Base-by-base conservation (phyloP, 192 early-diverging fungal species). In the Phlyctochytrium planicorne region DNA sequence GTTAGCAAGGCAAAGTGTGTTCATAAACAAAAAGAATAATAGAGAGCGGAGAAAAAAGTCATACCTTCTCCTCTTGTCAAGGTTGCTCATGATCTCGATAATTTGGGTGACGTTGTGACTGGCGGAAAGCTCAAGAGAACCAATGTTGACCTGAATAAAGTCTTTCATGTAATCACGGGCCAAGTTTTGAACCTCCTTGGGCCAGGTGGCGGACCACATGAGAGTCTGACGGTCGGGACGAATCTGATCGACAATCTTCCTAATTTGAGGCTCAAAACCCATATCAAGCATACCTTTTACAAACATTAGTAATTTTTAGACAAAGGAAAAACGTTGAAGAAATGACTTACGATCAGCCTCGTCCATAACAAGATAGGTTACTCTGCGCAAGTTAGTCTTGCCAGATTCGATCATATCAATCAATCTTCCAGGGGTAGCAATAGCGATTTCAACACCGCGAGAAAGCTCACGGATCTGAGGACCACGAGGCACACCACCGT, bases 181-280 rank as follows among this genome's bases (percentile, higher is more conserved):
- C 12, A 99, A 86, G 63, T 82, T 79, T 72, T 97, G 91, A 6
- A 99, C 95, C 55, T 93, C 90, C 80, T 95, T 96, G 32, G 97
- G 97, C 96, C 96, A 99, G 2, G 97, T 99, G 10, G 97, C 97
- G 75, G 92, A 94, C 94, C 95, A 99, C 93, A 99, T 95, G 53
- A 99, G 86, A 24, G 96, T 99, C 76, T 99, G 97, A 65, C 97
- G 84, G 68, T 99, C 96, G 34, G 95, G 96, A 2, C 95, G 88
- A 77, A 97, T 97, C 76, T 94, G 94, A 62, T 94, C 93, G 12
- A 99, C 93, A 68, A 98, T 97, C 75, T 94, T 93, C 66, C 95
- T 90, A 74, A 98, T 96, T 77, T 98, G 95, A 52, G 93, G 93
- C 81, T 98, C 97, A 72, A 97, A 97, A 68, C 97, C 95, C 95